Evolutionary conservation across 768 basidiomycete species (phyloP).

Genomic region (Clathrus columnatus): DNA sequence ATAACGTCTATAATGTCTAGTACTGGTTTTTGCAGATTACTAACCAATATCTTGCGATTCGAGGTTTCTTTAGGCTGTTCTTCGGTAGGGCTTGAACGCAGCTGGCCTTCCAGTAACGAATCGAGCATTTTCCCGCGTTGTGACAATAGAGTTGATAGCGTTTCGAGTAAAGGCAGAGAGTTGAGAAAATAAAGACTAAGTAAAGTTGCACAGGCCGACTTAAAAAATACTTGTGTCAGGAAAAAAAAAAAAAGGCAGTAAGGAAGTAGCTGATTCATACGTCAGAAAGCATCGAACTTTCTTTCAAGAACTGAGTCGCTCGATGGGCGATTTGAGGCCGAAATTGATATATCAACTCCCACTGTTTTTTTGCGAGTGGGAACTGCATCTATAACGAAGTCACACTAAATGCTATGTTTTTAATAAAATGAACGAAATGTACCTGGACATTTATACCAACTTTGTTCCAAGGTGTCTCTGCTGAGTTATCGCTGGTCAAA

Average conservation of each 20-base stretch:
- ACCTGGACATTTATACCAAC: constrained; percentile 60
- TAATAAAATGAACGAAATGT: constrained; percentile 17
- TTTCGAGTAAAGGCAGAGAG: constrained; percentile 68
- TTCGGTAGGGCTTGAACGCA: constrained; percentile 2
- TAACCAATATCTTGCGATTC: constrained; percentile 28
- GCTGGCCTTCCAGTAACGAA: constrained; percentile 17
- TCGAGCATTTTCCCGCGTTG: constrained; percentile 62
- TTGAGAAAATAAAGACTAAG: constrained; percentile 85
- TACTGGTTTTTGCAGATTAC: constrained; percentile 47
- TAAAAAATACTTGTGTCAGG: constrained; percentile 10
- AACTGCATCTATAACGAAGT: constrained; percentile 59
- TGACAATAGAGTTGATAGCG: constrained; percentile 56
- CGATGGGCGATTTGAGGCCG: constrained; percentile 82
- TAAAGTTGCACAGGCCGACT: constrained; percentile 73
- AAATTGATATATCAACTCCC: constrained; percentile 84
- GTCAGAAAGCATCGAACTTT: constrained; percentile 41
- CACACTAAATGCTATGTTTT: not conserved
- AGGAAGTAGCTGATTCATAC: constrained; percentile 26
- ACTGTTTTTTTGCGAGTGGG: constrained; percentile 84
- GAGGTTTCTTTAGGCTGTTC: constrained; percentile 7
- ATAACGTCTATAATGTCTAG: constrained; percentile 47
- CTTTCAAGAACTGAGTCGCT: constrained; percentile 74
- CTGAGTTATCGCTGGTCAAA: constrained; percentile 52
- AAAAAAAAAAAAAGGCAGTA: not conserved
- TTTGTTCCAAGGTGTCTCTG: constrained; percentile 48